phyloP scores from a whole-genome alignment of 2,329 filamentous ascomycete species.

The Trichoderma sp. region DNA sequence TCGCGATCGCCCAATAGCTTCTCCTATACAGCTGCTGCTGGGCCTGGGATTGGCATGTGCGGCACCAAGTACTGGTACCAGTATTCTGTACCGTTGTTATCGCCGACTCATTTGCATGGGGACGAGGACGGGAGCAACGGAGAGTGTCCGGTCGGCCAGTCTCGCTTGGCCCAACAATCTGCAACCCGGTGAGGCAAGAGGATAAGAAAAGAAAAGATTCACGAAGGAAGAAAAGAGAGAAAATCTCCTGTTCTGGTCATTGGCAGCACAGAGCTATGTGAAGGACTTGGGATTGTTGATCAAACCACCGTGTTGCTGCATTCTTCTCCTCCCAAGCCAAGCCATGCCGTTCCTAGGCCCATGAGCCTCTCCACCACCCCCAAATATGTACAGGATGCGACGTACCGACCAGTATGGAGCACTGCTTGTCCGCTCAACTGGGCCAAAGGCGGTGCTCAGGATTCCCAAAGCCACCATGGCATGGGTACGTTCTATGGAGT shows the following conservation, averaged over 20 bases:
- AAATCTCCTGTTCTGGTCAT: neutral
- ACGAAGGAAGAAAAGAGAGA: neutral
- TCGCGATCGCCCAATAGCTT: conserved; percentile 9
- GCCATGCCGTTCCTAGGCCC: conserved; percentile 6
- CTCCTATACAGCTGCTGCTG: neutral
- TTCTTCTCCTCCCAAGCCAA: neutral
- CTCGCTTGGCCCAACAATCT: neutral
- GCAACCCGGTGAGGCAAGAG: neutral
- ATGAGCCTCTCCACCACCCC: conserved; percentile 19
- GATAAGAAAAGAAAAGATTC: neutral
- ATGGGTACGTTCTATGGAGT: neutral
- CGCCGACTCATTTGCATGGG: conserved; percentile 12
- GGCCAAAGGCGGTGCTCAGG: neutral
- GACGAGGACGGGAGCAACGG: neutral
- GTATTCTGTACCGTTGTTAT: neutral
- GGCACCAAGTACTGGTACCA: neutral
- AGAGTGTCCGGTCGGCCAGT: neutral
- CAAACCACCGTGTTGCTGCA: conserved; percentile 18
- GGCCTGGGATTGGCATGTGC: neutral
- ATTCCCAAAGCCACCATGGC: neutral
- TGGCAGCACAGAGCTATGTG: neutral
- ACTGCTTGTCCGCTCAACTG: neutral
- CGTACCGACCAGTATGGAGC: neutral
- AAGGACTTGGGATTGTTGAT: conserved; percentile 11
- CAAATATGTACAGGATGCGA: conserved; percentile 4